Evolutionary conservation across 2,329 filamentous ascomycete genomes (phyloP).

Genomic region (Arthrinium puccinioides): DNA sequence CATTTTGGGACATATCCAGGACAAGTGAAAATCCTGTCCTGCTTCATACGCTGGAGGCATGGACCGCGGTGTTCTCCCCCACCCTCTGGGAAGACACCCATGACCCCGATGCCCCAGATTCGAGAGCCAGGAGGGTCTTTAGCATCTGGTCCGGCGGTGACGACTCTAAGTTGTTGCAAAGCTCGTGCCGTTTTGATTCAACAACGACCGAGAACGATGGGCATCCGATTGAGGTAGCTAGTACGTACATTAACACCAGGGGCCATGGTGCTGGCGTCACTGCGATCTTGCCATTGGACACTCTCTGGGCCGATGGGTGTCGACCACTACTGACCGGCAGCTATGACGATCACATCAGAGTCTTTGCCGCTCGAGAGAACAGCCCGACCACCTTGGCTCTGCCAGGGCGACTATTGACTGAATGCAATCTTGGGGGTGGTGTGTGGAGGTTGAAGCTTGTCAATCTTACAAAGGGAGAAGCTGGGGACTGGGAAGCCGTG

Average conservation of each 20-base stretch:
- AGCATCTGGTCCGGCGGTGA: constrained; percentile 67
- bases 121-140: constrained; percentile 16
- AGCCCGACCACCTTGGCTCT: constrained; percentile 31
- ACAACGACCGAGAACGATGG: no score
- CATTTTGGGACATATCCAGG: constrained; percentile 29
- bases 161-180: constrained; percentile 55
- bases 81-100: constrained; percentile 5
- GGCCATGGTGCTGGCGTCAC: constrained; percentile 81
- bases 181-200: constrained; percentile 20
- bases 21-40: constrained; percentile 31
- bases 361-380: constrained; percentile 46
- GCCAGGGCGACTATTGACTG: constrained; percentile 47
- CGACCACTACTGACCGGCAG: constrained; percentile 73
- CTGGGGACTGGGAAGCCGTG: constrained; percentile 23
- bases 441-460: constrained; percentile 80
- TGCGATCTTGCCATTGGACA: constrained; percentile 65
- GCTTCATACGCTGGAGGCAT: constrained; percentile 59
- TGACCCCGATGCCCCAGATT: no score
- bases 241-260: constrained; percentile 28
- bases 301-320: constrained; percentile 31
- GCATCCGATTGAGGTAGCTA: constrained; percentile 10
- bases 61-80: constrained; percentile 59
- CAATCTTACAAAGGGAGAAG: constrained; percentile 14
- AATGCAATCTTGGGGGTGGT: constrained; percentile 65
- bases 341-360: constrained; percentile 78